Evolutionary conservation across 768 basidiomycete species (phyloP), one percentile per base, ranked within the genome.

Genomic region (Gymnopilus junonius): DNA sequence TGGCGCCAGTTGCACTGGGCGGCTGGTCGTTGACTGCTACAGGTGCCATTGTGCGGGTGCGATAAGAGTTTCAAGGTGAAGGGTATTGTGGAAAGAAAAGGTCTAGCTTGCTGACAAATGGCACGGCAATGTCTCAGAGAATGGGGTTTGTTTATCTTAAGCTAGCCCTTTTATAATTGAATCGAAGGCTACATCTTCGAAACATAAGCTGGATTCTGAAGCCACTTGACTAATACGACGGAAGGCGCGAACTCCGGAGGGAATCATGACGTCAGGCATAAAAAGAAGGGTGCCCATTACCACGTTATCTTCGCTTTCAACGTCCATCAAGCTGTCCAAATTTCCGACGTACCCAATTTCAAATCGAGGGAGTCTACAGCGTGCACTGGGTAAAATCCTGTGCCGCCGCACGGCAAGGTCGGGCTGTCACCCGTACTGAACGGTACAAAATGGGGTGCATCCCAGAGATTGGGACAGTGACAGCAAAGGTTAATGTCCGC

Each of bases 1-100:
- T 71, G 29, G 78, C 73, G 17, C 48, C 45, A 4, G 64, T 60
- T 29, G 62, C 54, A 39, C 35, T 21, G 51, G 32, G n/a, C 27
- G 34, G 11, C 10, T 55, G n/a, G 10, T 40, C 64, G 25, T 66
- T 64, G 29, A 46, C 45, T 8, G 63, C 17, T 29, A 40, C 53
- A 55, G 63, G 42, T 39, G 63, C 31, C 63, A 64, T 64, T 14
- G 31, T 43, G 40, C 31, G 12, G 15, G 11, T 34, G 39, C n/a
- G 31, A 51, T 32, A 32, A 51, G 46, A 29, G 17, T 10, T 48
- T 27, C 21, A 48, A 51, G 29, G 27, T 31, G 29, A n/a, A 17
- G 29, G 48, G 32, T n/a, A 2, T 31, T n/a, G 15, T 51, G 6
- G 39, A 12, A 7, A 61, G 27, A 51, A 29, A 4, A 14, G 48